Evolutionary conservation across 306 rosid species (phyloP), one percentile per base, ranked within the genome.

Genomic region (Prunus davidiana): DNA sequence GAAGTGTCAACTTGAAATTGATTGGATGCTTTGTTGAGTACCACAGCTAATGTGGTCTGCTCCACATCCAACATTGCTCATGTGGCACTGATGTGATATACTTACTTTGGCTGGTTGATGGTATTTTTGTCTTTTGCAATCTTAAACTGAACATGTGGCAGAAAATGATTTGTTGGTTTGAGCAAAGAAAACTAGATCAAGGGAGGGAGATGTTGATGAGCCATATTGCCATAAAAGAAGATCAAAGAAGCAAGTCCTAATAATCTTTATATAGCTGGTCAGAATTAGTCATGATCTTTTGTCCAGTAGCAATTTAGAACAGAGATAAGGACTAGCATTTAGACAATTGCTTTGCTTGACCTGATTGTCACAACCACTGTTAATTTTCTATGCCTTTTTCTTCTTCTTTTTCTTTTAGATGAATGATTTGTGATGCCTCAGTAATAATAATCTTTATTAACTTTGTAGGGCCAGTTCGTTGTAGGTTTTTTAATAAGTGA

Each of bases 1-100:
- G 16, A 63, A 16, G 24, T 63, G 67, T 22, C 46, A 16, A 63
- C 50, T 32, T 18, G 50, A 64, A 64, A 32, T 38, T 19, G 69
- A 34, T 64, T 64, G 69, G 69, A 64, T 64, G 50, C 25, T 19
- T 34, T 64, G 12, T 64, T 64, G 69, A 64, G 69, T 38, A 19
- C 24, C 15, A 32, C 69, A 64, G 69, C 69, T 34, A 19, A 38
- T 64, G 22, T 34, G 27, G n/a, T 64, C 69, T 34, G 69, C 50
- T 64, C 69, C 50, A 38, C 49, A 64, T 49, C 25, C 6, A 16
- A 64, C 6, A 4, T 20, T 56, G 62, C 12, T 56, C 28, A n/a
- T 20, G 58, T 52, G 58, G 58, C 58, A 18, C 58, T 52, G 62
- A 56, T 56, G 50, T 34, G 69, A 64, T 64, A 19, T 38, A 19